These are phyloP conservation scores for Limonium bicolor DNA, from an alignment of 148 eudicot genomes.

Conservation along the genomic window DNA sequence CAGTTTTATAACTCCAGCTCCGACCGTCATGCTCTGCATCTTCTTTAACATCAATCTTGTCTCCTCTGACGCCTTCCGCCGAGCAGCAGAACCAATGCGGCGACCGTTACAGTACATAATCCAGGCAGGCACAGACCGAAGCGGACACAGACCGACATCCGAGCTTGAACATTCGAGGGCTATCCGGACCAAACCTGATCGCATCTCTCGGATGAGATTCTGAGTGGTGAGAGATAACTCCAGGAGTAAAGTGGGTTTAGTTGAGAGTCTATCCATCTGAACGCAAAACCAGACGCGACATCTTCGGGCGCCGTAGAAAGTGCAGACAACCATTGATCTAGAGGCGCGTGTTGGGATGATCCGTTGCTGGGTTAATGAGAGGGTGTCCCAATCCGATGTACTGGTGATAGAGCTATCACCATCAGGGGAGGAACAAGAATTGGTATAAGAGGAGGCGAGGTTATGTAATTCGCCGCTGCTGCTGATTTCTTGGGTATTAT, in stretches of 20 bases:
- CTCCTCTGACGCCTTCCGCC: conserved; percentile 32
- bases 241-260: conserved; percentile 52
- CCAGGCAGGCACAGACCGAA: conserved; percentile 61
- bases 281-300: conserved; percentile 81
- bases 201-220: conserved; percentile 49
- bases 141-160: conserved; percentile 35
- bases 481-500: conserved; percentile 12
- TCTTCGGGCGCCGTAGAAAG: conserved; percentile 68
- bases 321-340: conserved; percentile 65
- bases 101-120: conserved; percentile 56
- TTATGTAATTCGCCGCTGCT: conserved; percentile 6
- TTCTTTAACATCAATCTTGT: conserved; percentile 34
- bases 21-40: conserved; percentile 59
- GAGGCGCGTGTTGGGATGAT: conserved; percentile 44
- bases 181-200: conserved; percentile 48
- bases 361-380: conserved; percentile 9
- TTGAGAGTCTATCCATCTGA: conserved; percentile 44
- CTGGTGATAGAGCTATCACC: no score
- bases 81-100: conserved; percentile 58
- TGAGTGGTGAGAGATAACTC: conserved; percentile 61
- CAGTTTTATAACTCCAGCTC: conserved; percentile 84
- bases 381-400: no score
- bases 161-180: conserved; percentile 42
- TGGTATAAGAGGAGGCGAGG: conserved; percentile 5
- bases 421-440: conserved; percentile 1